Evolutionary conservation across 768 basidiomycete species (phyloP).

Genomic region (Chalciporus sphaerocephalus): DNA sequence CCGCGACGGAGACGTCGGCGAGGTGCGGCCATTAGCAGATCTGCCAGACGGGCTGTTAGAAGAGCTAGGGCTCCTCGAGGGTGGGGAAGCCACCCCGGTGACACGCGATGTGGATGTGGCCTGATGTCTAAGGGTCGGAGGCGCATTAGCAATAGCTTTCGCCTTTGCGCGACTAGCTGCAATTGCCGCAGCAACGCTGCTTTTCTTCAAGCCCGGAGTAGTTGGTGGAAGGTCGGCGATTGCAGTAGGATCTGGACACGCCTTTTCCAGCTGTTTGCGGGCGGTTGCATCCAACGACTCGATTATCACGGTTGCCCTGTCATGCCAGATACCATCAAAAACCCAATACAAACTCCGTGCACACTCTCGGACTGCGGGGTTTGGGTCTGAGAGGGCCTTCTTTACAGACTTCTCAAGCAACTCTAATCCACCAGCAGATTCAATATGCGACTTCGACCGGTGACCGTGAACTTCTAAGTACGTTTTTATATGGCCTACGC

Average conservation of each 20-base stretch:
- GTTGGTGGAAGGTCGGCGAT: slow-evolving; percentile 42
- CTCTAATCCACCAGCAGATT: slow-evolving; percentile 64
- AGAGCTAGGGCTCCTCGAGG: slow-evolving; percentile 36
- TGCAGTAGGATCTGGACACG: slow-evolving; percentile 58
- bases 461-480: slow-evolving; percentile 72
- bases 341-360: slow-evolving; percentile 77
- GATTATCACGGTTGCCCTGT: slow-evolving; percentile 59
- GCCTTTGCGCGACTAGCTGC: slow-evolving; percentile 89
- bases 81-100: slow-evolving; percentile 40
- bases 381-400: slow-evolving; percentile 72
- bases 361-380: slow-evolving; percentile 71
- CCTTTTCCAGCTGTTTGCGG: slow-evolving; percentile 83
- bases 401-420: slow-evolving; percentile 69
- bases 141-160: slow-evolving; percentile 76
- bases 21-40: slow-evolving; percentile 38
- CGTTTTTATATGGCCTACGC: slow-evolving; percentile 63
- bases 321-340: slow-evolving; percentile 72
- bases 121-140: slow-evolving; percentile 76
- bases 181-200: slow-evolving; percentile 79
- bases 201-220: slow-evolving; percentile 65
- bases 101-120: slow-evolving; percentile 69
- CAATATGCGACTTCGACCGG: slow-evolving; percentile 61
- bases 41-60: slow-evolving; percentile 41
- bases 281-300: slow-evolving; percentile 62
- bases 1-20: slow-evolving; percentile 37